Conservation (phyloP, 257 asterid genomes). For the Solanum pennellii region DNA sequence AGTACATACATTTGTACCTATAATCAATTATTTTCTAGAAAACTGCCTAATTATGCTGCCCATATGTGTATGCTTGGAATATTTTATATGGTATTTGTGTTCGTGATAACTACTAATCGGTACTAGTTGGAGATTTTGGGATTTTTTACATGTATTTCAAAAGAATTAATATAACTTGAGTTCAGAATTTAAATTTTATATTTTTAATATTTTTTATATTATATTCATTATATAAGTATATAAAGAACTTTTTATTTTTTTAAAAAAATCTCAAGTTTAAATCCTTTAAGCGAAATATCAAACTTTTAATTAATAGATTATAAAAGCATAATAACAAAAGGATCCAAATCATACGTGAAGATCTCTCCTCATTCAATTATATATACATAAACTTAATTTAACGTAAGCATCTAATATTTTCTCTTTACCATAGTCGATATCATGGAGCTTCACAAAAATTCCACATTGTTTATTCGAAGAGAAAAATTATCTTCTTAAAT, state of each 20-base stretch:
- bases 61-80: not conserved
- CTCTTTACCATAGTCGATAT: not conserved
- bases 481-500: not conserved
- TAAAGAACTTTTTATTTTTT: not conserved
- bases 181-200: not conserved
- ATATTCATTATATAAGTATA: not conserved
- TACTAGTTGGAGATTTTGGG: not conserved
- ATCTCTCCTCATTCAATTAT: not conserved
- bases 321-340: not conserved
- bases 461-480: rapidly evolving
- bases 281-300: not conserved
- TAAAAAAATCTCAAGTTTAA: not conserved
- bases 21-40: not conserved
- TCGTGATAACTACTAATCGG: not conserved
- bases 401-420: not conserved
- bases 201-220: not conserved
- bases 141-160: not conserved
- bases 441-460: not conserved
- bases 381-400: not conserved
- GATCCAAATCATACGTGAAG: not conserved
- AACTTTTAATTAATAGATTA: not conserved
- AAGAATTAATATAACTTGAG: not conserved
- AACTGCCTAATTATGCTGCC: not conserved
- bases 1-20: not conserved
- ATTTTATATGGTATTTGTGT: not conserved